phyloP scores from a whole-genome alignment of 2,329 filamentous ascomycete genomes.

The Colletotrichum cereale region DNA sequence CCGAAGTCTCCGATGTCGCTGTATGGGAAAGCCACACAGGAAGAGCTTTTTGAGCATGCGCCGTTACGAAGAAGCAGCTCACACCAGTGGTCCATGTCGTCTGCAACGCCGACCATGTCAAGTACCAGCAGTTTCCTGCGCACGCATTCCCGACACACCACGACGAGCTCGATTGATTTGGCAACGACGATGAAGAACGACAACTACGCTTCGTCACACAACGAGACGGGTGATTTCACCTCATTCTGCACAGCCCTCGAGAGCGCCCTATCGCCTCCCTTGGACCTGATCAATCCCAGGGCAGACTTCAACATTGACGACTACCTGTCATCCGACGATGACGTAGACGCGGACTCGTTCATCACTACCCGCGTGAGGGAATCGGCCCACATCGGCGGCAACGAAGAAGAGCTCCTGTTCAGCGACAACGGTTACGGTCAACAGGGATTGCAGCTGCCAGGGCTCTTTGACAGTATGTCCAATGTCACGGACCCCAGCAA shows the following conservation, averaged over 20 bases:
- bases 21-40: conserved; percentile 44
- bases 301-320: conserved; percentile 54
- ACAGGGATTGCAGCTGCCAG: conserved; percentile 51
- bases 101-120: conserved; percentile 55
- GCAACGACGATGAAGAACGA: conserved; percentile 37
- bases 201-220: conserved; percentile 38
- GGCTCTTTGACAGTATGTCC: conserved; percentile 45
- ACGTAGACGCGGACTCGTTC: conserved; percentile 53
- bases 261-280: conserved; percentile 25
- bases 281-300: not conserved
- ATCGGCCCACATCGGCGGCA: conserved; percentile 43
- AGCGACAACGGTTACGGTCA: conserved; percentile 51
- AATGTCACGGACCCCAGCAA: conserved; percentile 28
- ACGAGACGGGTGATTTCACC: conserved; percentile 34
- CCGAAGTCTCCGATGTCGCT: conserved; percentile 45
- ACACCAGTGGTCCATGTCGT: conserved; percentile 57
- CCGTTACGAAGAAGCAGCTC: conserved; percentile 53
- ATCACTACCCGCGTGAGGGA: conserved; percentile 27
- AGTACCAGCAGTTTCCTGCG: conserved; percentile 56
- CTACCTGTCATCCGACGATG: conserved; percentile 54
- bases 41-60: conserved; percentile 53
- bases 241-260: conserved; percentile 38
- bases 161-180: conserved; percentile 59
- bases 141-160: conserved; percentile 58
- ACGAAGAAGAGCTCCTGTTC: conserved; percentile 55